Percentiles rank a stretch among this genome's conserved stretches.
phyloP scores from a whole-genome alignment of 2,329 filamentous ascomycete species.

The Biscogniauxia mediterranea region DNA sequence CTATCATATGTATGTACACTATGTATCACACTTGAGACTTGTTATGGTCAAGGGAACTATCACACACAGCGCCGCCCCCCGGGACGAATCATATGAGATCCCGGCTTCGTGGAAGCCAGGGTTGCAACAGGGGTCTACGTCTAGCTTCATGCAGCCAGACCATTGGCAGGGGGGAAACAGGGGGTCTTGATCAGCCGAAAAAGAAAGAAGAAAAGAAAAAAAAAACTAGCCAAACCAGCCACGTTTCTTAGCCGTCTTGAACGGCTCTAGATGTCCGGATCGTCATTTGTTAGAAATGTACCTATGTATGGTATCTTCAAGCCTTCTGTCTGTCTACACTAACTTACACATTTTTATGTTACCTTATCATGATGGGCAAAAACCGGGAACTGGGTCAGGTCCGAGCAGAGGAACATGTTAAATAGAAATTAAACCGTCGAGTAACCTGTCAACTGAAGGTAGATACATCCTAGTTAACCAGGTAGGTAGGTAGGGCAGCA shows the following conservation, averaged over 20 bases:
- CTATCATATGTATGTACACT: not conserved
- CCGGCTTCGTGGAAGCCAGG: slow-evolving; percentile 21
- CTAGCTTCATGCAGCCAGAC: not conserved
- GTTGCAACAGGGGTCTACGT: not conserved
- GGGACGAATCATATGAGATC: slow-evolving; percentile 22
- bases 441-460: too few species aligned
- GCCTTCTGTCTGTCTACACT: too few species aligned
- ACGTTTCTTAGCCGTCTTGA: not conserved
- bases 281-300: not conserved
- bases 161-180: not conserved
- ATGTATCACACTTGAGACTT: slow-evolving; percentile 2
- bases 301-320: too few species aligned
- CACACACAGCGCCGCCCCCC: slow-evolving; percentile 1
- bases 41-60: slow-evolving; percentile 4
- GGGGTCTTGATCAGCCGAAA: too few species aligned
- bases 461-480: too few species aligned
- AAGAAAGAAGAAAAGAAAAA: too few species aligned
- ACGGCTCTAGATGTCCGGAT: not conserved
- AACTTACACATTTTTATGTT: too few species aligned
- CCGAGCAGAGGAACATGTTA: too few species aligned
- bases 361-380: too few species aligned
- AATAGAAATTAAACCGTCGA: too few species aligned
- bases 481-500: too few species aligned
- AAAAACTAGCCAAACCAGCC: not conserved
- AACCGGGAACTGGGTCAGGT: too few species aligned